These are phyloP conservation scores for Scalesia atractyloides DNA, from an alignment of 129 eudicot species.

Conservation along the genomic window DNA sequence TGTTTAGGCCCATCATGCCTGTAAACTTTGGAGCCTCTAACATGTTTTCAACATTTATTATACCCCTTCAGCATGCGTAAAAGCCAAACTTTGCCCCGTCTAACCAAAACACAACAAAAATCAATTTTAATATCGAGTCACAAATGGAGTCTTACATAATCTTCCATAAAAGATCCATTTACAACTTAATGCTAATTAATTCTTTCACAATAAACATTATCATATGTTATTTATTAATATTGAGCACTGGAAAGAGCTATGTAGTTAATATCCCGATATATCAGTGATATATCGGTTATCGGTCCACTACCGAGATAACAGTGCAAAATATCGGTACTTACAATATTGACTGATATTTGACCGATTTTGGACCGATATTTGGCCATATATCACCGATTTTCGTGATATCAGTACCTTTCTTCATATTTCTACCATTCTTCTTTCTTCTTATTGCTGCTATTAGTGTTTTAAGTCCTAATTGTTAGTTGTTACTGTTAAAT, in stretches of 20 bases:
- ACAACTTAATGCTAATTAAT: background rate
- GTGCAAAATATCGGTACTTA: too few relatives aligned
- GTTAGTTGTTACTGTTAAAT: too few relatives aligned
- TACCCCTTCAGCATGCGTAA: slow-evolving; percentile 46
- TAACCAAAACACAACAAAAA: background rate
- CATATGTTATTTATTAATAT: background rate
- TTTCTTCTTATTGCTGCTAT: too few relatives aligned
- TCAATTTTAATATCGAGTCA: background rate
- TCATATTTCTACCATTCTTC: too few relatives aligned
- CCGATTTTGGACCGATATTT: too few relatives aligned
- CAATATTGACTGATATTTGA: too few relatives aligned
- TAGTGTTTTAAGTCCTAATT: too few relatives aligned
- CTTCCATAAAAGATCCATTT: background rate
- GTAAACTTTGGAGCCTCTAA: slow-evolving; percentile 87
- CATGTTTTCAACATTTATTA: slow-evolving; percentile 44
- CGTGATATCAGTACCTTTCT: too few relatives aligned
- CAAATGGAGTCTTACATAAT: background rate
- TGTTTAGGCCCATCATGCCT: slow-evolving; percentile 74
- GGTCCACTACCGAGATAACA: too few relatives aligned
- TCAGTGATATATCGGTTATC: too few relatives aligned
- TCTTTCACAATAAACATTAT: background rate
- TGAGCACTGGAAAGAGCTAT: background rate
- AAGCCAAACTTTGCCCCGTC: slow-evolving; percentile 12
- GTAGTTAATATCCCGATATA: too few relatives aligned
- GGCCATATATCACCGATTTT: too few relatives aligned